These are phyloP conservation scores for Ciborinia camelliae DNA, from an alignment of 2,329 filamentous ascomycete species.

Conservation along the genomic window DNA sequence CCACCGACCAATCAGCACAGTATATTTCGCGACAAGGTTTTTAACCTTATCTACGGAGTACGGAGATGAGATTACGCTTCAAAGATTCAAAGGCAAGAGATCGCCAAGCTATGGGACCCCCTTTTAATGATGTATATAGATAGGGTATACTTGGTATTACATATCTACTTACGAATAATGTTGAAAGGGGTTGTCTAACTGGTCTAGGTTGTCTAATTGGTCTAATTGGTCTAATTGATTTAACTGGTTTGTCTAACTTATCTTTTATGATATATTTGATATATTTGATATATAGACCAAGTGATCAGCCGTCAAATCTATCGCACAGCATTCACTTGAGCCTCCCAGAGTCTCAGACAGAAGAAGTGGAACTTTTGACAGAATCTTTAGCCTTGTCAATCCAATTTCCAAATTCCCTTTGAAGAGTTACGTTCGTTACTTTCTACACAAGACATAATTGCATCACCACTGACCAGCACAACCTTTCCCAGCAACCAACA, in stretches of 20 bases:
- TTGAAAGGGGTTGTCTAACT: neutral
- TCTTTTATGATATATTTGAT: too few species aligned
- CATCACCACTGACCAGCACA: neutral
- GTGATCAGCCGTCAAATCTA: neutral
- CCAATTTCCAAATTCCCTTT: slow-evolving; percentile 5
- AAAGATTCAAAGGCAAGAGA: neutral
- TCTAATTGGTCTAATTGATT: too few species aligned
- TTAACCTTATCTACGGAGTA: neutral
- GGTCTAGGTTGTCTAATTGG: too few species aligned
- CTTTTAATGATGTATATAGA: too few species aligned
- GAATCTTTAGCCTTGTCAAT: neutral
- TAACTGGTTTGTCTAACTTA: too few species aligned
- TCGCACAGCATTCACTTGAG: neutral
- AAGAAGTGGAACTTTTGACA: neutral
- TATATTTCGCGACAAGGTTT: neutral
- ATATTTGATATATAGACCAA: neutral
- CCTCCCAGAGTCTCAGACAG: neutral
- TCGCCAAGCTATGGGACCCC: neutral
- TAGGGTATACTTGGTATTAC: too few species aligned
- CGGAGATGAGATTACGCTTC: slow-evolving; percentile 1
- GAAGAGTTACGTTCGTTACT: neutral
- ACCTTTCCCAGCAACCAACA: neutral
- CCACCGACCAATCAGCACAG: neutral
- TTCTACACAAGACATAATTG: neutral
- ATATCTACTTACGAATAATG: neutral